A percentile compares a stretch with the other conserved stretches of the same genome.
phyloP scores from a whole-genome alignment of 257 asterid species.

The Primulina tabacum region DNA sequence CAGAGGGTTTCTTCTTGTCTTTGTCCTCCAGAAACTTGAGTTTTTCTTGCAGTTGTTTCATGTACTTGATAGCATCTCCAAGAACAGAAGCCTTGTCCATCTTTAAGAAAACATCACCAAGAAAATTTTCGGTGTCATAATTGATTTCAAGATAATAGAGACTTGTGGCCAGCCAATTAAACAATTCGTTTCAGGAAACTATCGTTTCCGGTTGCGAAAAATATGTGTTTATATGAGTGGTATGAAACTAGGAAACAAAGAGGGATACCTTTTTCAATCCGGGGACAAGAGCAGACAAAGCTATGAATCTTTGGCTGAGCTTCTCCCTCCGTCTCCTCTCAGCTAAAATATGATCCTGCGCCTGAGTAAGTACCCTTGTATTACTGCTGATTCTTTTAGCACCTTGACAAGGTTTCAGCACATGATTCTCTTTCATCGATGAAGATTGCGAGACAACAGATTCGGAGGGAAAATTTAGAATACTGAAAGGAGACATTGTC shows the following conservation, averaged over 20 bases:
- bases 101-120: slow-evolving; percentile 22
- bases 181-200: too few relatives aligned
- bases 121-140: too few relatives aligned
- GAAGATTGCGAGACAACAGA: slow-evolving; percentile 27
- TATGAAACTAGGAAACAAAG: neutral
- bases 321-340: slow-evolving; percentile 85
- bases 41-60: slow-evolving; percentile 71
- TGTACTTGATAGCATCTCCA: slow-evolving; percentile 77
- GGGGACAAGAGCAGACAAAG: slow-evolving; percentile 76
- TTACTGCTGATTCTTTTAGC: slow-evolving; percentile 37
- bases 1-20: slow-evolving; percentile 40
- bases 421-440: slow-evolving; percentile 32
- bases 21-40: slow-evolving; percentile 67
- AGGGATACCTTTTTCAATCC: slow-evolving; percentile 69
- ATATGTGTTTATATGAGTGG: too few relatives aligned
- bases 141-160: neutral
- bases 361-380: slow-evolving; percentile 35
- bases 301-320: slow-evolving; percentile 76
- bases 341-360: slow-evolving; percentile 79
- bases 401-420: slow-evolving; percentile 42
- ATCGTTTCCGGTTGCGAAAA: too few relatives aligned
- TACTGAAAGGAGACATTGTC: slow-evolving; percentile 27
- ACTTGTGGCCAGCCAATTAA: too few relatives aligned
- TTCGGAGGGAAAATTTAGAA: slow-evolving; percentile 33
- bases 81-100: slow-evolving; percentile 92